Conservation (phyloP, 306 rosid genomes). For the Ormosia semicastrata region DNA sequence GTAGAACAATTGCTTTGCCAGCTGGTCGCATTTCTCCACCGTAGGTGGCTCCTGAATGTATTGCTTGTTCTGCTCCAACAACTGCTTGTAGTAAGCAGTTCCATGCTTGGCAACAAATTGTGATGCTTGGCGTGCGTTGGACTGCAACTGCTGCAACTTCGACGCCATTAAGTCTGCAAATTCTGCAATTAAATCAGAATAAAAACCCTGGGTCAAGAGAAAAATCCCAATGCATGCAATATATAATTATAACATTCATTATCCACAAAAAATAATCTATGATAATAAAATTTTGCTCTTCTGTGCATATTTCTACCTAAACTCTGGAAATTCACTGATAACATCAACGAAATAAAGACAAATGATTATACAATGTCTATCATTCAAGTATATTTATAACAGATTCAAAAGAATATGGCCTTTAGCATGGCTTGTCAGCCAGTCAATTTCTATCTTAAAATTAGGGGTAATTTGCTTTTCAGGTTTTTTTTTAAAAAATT, state of each 20-base stretch:
- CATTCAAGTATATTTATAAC: not conserved
- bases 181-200: constrained; percentile 1
- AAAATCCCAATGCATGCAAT: not conserved
- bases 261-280: not conserved
- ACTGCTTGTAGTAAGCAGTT: constrained; percentile 65
- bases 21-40: constrained; percentile 71
- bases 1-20: constrained; percentile 80
- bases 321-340: not conserved
- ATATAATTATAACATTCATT: not conserved
- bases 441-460: not conserved
- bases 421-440: not conserved
- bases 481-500: not conserved
- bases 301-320: not conserved
- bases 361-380: not conserved
- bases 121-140: constrained; percentile 83
- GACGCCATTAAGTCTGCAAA: constrained; percentile 63
- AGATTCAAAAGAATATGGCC: not conserved
- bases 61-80: constrained; percentile 88
- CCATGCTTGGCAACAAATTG: constrained; percentile 62
- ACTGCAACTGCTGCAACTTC: constrained; percentile 66
- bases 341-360: not conserved
- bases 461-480: not conserved
- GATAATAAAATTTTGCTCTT: too few relatives aligned
- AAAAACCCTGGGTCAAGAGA: not conserved
- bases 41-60: constrained; percentile 91